These are phyloP conservation scores for Laburnicola sp. DNA, from an alignment of 2,329 filamentous ascomycete species.

Conservation along the genomic window DNA sequence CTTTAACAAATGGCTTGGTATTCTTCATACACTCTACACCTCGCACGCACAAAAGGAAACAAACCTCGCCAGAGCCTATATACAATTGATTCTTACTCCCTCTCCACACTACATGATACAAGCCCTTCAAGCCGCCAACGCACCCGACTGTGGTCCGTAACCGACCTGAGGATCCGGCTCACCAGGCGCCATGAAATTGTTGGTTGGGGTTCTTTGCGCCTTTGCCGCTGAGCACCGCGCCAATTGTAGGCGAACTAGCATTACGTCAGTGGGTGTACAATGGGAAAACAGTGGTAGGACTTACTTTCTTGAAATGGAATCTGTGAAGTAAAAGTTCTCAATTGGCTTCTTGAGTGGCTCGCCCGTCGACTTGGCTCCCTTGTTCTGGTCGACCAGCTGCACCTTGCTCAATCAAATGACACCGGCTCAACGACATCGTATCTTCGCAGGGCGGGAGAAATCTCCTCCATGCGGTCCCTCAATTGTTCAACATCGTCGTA, in stretches of 20 bases:
- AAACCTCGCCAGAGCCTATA: conserved; percentile 29
- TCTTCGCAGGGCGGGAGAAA: conserved; percentile 83
- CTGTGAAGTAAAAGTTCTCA: conserved; percentile 98
- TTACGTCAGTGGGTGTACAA: conserved; percentile 15
- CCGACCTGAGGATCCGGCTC: conserved; percentile 47
- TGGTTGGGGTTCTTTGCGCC: conserved; percentile 58
- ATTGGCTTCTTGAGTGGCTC: conserved; percentile 80
- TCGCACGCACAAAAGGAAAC: conserved; percentile 25
- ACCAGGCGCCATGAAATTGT: conserved; percentile 57
- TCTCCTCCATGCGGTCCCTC: conserved; percentile 91
- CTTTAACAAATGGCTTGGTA: conserved; percentile 4
- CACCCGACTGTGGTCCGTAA: conserved; percentile 42
- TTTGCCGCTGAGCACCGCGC: conserved; percentile 94
- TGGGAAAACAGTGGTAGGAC: conserved; percentile 33
- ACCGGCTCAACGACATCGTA: conserved; percentile 91
- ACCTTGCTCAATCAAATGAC: conserved; percentile 80
- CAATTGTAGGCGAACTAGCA: conserved; percentile 92
- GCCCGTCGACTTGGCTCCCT: conserved; percentile 74
- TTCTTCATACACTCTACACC: conserved; percentile 28
- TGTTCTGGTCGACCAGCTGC: conserved; percentile 95
- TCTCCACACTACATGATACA: conserved; percentile 21
- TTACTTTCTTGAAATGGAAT: conserved; percentile 93
- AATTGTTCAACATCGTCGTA: conserved; percentile 92
- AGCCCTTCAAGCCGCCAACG: conserved; percentile 17
- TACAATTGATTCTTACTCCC: conserved; percentile 28